A percentile compares a stretch with the other conserved stretches of the same genome.
Evolutionary conservation across 495 filamentous ascomycete genomes (phyloP).

Genomic region (Aspergillus heteromorphus): DNA sequence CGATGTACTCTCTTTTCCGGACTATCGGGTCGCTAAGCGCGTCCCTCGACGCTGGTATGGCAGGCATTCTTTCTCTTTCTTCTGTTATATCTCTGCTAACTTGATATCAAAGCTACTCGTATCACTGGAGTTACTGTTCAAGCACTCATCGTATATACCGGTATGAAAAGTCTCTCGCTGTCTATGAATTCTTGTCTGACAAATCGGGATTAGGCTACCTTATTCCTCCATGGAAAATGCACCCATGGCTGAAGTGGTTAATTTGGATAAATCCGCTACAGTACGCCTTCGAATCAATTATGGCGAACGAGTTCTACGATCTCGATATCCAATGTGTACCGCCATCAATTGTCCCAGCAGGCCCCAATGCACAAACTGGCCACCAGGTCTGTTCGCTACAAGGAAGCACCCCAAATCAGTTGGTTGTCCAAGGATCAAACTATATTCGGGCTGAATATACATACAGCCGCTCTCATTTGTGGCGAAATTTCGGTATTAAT

Average conservation of each 20-base stretch:
- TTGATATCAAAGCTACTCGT: slow-evolving; percentile 44
- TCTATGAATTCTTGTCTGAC: neutral
- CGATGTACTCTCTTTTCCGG: slow-evolving; percentile 76
- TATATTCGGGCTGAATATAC: slow-evolving; percentile 51
- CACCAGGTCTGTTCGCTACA: slow-evolving; percentile 59
- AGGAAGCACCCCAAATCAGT: slow-evolving; percentile 46
- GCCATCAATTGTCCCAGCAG: slow-evolving; percentile 55
- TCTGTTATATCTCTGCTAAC: neutral
- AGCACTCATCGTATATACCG: slow-evolving; percentile 69
- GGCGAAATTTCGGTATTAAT: slow-evolving; percentile 59
- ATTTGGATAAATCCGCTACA: slow-evolving; percentile 69
- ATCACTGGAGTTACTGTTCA: slow-evolving; percentile 60
- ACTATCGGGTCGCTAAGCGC: slow-evolving; percentile 60
- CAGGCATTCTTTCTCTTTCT: neutral
- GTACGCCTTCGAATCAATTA: slow-evolving; percentile 66
- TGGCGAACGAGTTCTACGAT: slow-evolving; percentile 56
- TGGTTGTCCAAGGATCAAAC: slow-evolving; percentile 45
- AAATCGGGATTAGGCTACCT: slow-evolving; percentile 53
- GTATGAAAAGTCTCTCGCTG: slow-evolving; percentile 10
- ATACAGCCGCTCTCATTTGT: slow-evolving; percentile 53
- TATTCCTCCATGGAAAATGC: slow-evolving; percentile 68
- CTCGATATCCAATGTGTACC: slow-evolving; percentile 45
- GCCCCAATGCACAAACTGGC: slow-evolving; percentile 48
- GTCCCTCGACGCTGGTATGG: slow-evolving; percentile 53
- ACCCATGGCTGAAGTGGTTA: slow-evolving; percentile 77